Base-by-base conservation (phyloP, 2,329 filamentous ascomycete species). In the Neonectria coccinea region DNA sequence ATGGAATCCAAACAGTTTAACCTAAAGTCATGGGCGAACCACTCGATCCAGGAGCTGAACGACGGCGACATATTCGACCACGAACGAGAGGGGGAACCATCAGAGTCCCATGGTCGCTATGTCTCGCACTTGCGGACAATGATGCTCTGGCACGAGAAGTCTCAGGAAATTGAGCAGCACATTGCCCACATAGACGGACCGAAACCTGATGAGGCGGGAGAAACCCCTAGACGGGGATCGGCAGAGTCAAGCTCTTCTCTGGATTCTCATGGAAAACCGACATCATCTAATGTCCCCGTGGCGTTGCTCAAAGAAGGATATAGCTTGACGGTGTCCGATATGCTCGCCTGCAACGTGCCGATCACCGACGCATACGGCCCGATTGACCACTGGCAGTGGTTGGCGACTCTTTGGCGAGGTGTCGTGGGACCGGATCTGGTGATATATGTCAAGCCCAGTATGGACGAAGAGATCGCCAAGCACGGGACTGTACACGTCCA, bases 341-440 rank as follows among this genome's bases (percentile, higher is more conserved):
- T 85, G 52, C 95, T 91, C 76, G 92, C 94, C 1, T 88, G 87
- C 59, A 83, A 85, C 14, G 89, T 94, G 47, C 91, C 92, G 1
- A 93, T 97, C 69, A 82, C 85, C 18, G 94, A 97, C 75, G 84
- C 86, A 7, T 97, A 97, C 77, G 87, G 89, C 16, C 89, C 92
- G 0, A 86, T 92, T n/a, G 94, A 97, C 73, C 95, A 98, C 80
- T 98, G 95, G 94, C 92, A 97, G 78, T 98, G 95, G 95, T 93
- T 96, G 84, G 95, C 95, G 39, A 95, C 92, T 47, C 86, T 97
- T 22, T 98, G 95, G 95, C 89, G 94, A 10, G 93, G 93, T 10
- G 91, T 92, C 58, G 85, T 94, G 1, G 93, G 92, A 0, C 89
- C 95, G 0, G 95, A 98, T 77, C 81, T 95, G 50, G 91, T 91